Percentiles rank a stretch among this genome's conserved stretches.
These are phyloP conservation scores for Crucibulum cyathiforme DNA, from an alignment of 1,284 basidiomycete species.

Conservation along the genomic window DNA sequence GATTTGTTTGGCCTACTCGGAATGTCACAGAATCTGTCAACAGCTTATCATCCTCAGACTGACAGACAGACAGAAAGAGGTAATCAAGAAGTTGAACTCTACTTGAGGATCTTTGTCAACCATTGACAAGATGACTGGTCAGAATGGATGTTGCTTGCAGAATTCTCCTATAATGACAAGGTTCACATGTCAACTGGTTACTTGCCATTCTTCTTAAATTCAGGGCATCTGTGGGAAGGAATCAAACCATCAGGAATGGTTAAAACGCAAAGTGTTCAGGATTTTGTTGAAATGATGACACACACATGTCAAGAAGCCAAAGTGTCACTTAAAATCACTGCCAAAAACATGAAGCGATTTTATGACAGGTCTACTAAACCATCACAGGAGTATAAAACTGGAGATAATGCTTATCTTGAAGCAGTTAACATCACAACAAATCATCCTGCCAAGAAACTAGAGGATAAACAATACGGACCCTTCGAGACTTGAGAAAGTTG, in stretches of 20 bases:
- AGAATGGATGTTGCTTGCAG: conserved; percentile 1
- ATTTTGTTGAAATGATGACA: not conserved
- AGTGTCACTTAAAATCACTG: not conserved
- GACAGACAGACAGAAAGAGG: conserved; percentile 21
- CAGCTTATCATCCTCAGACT: conserved; percentile 16
- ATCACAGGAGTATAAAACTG: too few relatives aligned
- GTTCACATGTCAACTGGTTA: not conserved
- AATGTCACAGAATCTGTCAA: not conserved
- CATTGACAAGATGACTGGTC: conserved; percentile 10
- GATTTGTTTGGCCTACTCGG: not conserved
- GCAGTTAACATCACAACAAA: too few relatives aligned
- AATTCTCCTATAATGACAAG: conserved; percentile 11
- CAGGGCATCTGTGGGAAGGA: not conserved
- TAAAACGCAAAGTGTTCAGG: not conserved
- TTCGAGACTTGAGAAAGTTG: too few relatives aligned
- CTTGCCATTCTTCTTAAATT: not conserved
- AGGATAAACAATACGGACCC: too few relatives aligned
- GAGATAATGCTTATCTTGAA: too few relatives aligned
- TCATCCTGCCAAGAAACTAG: too few relatives aligned
- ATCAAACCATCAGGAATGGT: not conserved
- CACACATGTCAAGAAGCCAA: not conserved
- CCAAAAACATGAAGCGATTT: not conserved
- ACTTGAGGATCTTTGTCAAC: not conserved
- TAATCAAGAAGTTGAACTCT: conserved; percentile 2
- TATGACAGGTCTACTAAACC: too few relatives aligned